Evolutionary conservation across 164 flowering plant species (phyloP), one percentile per base, ranked within the genome.

Genomic region (Hamamelis virginiana): DNA sequence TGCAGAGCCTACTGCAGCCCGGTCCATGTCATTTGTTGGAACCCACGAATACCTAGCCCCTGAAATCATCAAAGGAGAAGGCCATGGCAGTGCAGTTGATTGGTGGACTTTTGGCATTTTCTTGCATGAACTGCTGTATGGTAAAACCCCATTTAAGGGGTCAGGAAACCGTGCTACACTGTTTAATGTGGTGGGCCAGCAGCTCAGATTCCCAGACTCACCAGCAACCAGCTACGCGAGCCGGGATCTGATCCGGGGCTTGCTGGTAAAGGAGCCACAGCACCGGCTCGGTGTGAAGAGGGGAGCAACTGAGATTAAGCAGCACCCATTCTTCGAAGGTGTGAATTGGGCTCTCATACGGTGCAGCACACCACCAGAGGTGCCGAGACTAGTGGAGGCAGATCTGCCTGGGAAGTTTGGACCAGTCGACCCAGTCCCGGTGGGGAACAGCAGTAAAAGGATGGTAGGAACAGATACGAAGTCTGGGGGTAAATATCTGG

Each of bases 61-160:
- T 21, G 92, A 87, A 76, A 87, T 87, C 45, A 87, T 88, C 74
- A 84, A 84, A 67, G 94, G 91, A 25, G 96, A 90, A 74, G 96
- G 96, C 47, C 93, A 88, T 73, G 93, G 96, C 10, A 90, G 96
- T 75, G 92, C 93, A 0, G 96, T 90, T 55, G 96, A 90, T 68
- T 90, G 96, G 96, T 90, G 96, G 96, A 90, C 93, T 15, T 88
- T 90, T 68, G 96, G 96, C 15, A 81, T 90, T 52, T 90, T 90
- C 81, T 74, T 90, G 78, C 89, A 90, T 50, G 96, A 90, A 62
- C 76, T 90, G 18, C 66, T 90, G 0, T 88, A 90, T 60, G 91
- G 96, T 19, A 87, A 79, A 68, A 90, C 96, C 26, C 96, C 96
- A 19, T 90, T 90, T 68, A 90, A 88, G 76, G 96, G 96, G 15